Conservation (phyloP, 768 basidiomycete species). For the Hydnum rufescens region DNA sequence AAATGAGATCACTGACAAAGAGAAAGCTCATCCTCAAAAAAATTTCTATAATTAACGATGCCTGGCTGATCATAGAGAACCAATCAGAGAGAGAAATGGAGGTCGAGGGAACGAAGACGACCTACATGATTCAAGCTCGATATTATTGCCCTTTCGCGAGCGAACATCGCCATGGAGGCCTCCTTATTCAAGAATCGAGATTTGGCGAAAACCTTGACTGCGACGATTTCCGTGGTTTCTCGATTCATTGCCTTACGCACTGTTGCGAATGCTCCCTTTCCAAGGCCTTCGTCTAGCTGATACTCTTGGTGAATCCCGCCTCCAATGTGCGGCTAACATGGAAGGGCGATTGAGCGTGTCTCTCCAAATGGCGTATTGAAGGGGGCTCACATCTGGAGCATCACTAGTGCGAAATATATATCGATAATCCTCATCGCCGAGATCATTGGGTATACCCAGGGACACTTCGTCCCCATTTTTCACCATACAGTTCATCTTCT, state of each 20-base stretch:
- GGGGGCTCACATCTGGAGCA: background rate
- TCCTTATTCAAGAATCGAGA: constrained; percentile 12
- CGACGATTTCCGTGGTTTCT: constrained; percentile 50
- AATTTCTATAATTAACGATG: constrained; percentile 12
- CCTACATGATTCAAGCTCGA: constrained; percentile 20
- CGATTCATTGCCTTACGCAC: constrained; percentile 69
- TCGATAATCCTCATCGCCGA: constrained; percentile 32
- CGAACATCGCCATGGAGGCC: constrained; percentile 17
- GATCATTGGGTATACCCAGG: constrained; percentile 65
- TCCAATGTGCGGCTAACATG: constrained; percentile 7
- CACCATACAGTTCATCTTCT: constrained; percentile 33
- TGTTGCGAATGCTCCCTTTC: constrained; percentile 80
- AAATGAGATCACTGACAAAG: background rate
- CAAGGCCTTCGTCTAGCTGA: constrained; percentile 30
- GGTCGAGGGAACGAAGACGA: constrained; percentile 16
- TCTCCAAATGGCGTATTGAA: background rate
- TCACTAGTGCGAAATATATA: constrained; percentile 17
- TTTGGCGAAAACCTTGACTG: constrained; percentile 63
- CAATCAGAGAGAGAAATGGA: constrained; percentile 1
- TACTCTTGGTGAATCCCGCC: constrained; percentile 23
- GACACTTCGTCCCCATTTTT: constrained; percentile 73
- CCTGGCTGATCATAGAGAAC: background rate
- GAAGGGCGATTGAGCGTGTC: background rate
- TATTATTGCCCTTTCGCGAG: constrained; percentile 18
- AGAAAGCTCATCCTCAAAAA: constrained; percentile 11